Evolutionary conservation across 129 eudicot genomes (phyloP), one percentile per base, ranked within the genome.

Genomic region (Saussurea involucrata): DNA sequence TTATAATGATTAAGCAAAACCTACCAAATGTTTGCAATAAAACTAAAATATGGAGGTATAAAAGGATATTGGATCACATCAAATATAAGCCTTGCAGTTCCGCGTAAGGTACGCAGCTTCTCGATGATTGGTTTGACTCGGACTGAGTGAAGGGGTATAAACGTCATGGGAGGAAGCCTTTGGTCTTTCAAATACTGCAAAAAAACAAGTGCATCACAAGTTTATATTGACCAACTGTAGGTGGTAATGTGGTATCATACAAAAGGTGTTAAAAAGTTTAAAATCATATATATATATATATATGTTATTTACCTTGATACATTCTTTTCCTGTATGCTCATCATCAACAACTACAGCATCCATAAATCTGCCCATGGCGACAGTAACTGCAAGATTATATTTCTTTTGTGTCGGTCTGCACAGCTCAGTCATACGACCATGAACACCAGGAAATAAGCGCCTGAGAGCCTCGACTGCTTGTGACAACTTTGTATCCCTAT

Each of bases 391-490:
- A 67, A 95, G 96, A 74, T 92, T 89, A 77, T 95, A 95, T 77
- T 95, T 95, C 82, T 87, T 86, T 68, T 88, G 91, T 67, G 92
- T 92, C 33, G 99, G 97, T 77, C 97, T 84, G 85, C 97, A 95
- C 24, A 95, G 90, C 73, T 95, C 99, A 44, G 97, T 95, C 99
- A 95, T 95, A 78, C 99, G 94, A 77, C 99, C 99, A 92, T 95
- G 99, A 75, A 95, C 99, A 57, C 99, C 97, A 77, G 97, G 90
- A 89, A 95, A 95, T 67, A 89, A 92, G 53, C 97, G 96, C 66
- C 90, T 95, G 55, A 95, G 92, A 72, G 94, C 90, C 80, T 89
- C 97, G 82, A 95, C 96, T 85, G 99, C 92, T 81, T 92, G 90
- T 55, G 99, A 88, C 77, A 95, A 71, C 78, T 74, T 89, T 71